Evolutionary conservation across 1,284 basidiomycete genomes (phyloP), one percentile per base, ranked within the genome.

Genomic region (Schizopora paradoxa): DNA sequence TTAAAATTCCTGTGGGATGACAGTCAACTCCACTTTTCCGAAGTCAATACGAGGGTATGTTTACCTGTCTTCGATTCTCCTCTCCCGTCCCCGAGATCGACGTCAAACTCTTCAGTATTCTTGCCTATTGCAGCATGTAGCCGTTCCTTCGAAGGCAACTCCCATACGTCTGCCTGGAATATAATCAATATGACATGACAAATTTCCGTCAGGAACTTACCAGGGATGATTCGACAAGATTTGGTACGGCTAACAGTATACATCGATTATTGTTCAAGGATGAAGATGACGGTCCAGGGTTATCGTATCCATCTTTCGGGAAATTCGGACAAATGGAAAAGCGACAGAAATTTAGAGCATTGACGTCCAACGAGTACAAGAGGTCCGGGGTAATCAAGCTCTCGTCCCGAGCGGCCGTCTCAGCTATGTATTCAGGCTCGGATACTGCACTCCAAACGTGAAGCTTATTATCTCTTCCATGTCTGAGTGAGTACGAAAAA

Each of bases 331-430:
- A 5, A 52, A 41, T n/a, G 3, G 81, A 77, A 60, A 94, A 92
- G 1, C 82, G 78, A 64, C 91, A 94, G 59, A 87, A 95, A 61
- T 94, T 95, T 52, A 95, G 71, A 2, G 91, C 79, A 61, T 95
- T 96, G 48, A 91, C 82, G 56, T 89, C 86, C 62, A 95, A 67
- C 0, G 83, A 83, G 53, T 79, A 82, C 2, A 65, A 57, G 5
- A 88, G 59, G 5, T 59, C 51, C 2, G 86, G 88, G 0, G 63
- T 64, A 1, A 69, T 67, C 8, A 74, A 62, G 11, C 66, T 72
- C 44, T 26, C 2, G 74, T 67, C 36, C 74, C 58, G n/a, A 2
- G 72, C 66, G 2, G 81, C 80, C 1, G 79, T 75, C 7, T 77
- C 76, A 21, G 76, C 79, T 6, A 79, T 63, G 7, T 70, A 66